phyloP scores from a whole-genome alignment of 495 filamentous ascomycete species.

The Xylaria flabelliformis region DNA sequence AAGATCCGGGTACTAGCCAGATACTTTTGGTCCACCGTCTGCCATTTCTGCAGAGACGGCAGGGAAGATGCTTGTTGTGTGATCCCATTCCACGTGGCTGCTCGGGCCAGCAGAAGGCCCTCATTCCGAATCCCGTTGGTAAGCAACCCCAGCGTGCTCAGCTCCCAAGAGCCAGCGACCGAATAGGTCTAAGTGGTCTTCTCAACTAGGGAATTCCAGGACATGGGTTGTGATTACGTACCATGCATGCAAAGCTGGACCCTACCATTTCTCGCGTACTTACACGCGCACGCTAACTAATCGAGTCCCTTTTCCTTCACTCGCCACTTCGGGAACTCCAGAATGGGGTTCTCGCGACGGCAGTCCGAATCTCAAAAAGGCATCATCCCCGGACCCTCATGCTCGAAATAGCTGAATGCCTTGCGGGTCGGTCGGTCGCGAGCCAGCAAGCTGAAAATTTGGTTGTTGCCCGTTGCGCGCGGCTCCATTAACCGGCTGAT shows the following conservation, averaged over 20 bases:
- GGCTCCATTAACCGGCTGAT: constrained; percentile 7
- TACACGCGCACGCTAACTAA: constrained; percentile 18
- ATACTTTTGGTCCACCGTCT: constrained; percentile 10
- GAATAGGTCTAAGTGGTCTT: constrained; percentile 14
- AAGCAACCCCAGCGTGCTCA: constrained; percentile 4
- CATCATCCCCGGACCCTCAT: constrained; percentile 18
- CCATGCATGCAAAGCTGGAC: constrained; percentile 11
- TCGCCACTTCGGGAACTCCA: constrained; percentile 37
- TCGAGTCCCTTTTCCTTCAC: constrained; percentile 33
- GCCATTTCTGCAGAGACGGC: constrained; percentile 11
- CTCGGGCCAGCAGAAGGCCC: constrained; percentile 24
- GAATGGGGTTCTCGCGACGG: constrained; percentile 29
- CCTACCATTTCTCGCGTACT: not conserved
- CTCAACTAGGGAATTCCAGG: not conserved
- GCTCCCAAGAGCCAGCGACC: not conserved
- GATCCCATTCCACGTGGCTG: constrained; percentile 28
- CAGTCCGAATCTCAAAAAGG: constrained; percentile 13
- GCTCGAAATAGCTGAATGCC: constrained; percentile 21
- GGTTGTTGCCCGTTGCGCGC: constrained; percentile 10
- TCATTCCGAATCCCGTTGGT: constrained; percentile 23
- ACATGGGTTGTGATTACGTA: not conserved
- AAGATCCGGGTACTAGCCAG: constrained; percentile 16
- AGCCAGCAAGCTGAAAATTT: constrained; percentile 13
- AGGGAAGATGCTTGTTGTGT: constrained; percentile 26
- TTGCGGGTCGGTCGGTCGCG: not conserved